These are phyloP conservation scores for Neospermospora avenae DNA, from an alignment of 2,329 filamentous ascomycete genomes.

Conservation along the genomic window DNA sequence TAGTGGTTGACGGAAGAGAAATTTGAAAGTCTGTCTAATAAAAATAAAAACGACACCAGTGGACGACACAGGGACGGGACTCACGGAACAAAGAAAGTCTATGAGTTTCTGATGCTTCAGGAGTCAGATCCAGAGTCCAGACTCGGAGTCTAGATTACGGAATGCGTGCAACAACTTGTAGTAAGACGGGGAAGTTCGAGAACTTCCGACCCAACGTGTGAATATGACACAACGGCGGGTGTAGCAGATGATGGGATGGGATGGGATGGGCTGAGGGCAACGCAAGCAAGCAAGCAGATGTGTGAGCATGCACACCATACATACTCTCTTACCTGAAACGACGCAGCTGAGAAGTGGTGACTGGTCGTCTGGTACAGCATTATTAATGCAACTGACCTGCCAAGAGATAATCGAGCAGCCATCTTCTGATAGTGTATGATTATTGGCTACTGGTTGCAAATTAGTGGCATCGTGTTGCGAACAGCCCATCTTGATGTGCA, in stretches of 20 bases:
- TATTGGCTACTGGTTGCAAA: no score
- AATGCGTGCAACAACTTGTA: neutral
- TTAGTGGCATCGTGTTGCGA: no score
- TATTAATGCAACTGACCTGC: constrained; percentile 13
- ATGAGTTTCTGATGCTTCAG: no score
- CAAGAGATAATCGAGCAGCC: constrained; percentile 1
- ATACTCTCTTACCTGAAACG: constrained; percentile 18
- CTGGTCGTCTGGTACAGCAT: constrained; percentile 2
- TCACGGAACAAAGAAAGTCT: neutral
- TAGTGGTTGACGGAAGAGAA: constrained; percentile 16
- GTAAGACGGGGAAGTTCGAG: neutral
- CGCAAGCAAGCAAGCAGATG: neutral
- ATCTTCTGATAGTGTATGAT: neutral
- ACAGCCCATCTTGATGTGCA: no score
- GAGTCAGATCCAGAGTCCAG: no score
- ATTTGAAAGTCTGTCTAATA: constrained; percentile 14
- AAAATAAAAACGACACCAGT: no score
- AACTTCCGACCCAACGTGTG: neutral
- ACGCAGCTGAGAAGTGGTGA: constrained; percentile 11
- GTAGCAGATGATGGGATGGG: constrained; percentile 1
- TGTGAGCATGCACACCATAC: neutral
- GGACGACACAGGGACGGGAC: constrained; percentile 12
- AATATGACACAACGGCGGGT: neutral
- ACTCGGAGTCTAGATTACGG: neutral
- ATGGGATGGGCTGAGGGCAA: neutral